Base-by-base conservation (phyloP, 257 asterid species). In the Eustoma russellianum region DNA sequence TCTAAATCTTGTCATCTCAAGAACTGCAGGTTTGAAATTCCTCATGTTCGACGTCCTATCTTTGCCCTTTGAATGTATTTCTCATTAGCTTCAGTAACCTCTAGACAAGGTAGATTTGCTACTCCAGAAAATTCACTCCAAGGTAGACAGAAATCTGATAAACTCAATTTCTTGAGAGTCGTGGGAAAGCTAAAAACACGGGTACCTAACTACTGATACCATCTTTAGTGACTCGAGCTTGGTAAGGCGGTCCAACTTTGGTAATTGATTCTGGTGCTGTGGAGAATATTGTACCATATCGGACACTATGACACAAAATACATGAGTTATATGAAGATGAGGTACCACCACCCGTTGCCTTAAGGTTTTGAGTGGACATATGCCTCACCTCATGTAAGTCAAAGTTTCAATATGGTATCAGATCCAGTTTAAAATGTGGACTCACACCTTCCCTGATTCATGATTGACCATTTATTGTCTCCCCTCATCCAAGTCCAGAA, bases 1-100 rank as follows among this genome's bases (percentile, higher is more conserved):
- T 55, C 10, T 35, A 55, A 28, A 1, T 13, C 1, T 5, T 38
- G 0, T 8, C 52, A 16, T 53, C 13, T 46, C 53, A 60, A 43
- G 45, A 41, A 6, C 45, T 53, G 53, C 45, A 66, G 71, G 13
- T 19, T 12, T 40, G 7, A 41, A 66, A 66, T 9, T 48, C 41
- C 5, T 28, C 53, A 0, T 48, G 44, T 5, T 16, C 17, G 4
- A 19, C 35, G 19, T 33, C 44, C 62, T 57, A 66, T 6, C 0
- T 18, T 9, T n/a, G 9, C 24, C 62, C 50, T 33, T 28, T 35
- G 33, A 66, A 41, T 8, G 53, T 48, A 0, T 17, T 11, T 3
- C 0, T 0, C 11, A 5, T 6, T 3, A 66, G 16, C 46, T 54
- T 55, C 13, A 60, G 66, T 15, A 55, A 35, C 48, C 49, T 30